Conservation (phyloP, 345 rosid species). For the Cardamine resedifolia region DNA sequence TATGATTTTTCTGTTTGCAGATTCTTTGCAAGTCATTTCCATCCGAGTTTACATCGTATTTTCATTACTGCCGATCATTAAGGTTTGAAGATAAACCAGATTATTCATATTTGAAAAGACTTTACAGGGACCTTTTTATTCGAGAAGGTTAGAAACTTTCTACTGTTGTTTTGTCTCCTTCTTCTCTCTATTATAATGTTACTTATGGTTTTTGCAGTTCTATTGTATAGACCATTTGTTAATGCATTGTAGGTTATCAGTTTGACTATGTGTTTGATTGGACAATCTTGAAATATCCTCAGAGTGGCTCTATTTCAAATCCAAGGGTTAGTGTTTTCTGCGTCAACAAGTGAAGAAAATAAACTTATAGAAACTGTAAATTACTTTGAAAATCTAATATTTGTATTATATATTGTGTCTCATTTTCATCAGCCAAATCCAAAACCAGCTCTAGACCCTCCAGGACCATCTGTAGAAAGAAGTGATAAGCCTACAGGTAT, state of each 20-base stretch:
- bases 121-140: conserved; percentile 86
- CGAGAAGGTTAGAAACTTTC: conserved; percentile 64
- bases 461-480: conserved; percentile 62
- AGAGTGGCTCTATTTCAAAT: conserved; percentile 73
- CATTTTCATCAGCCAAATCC: conserved; percentile 44
- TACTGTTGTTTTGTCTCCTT: not conserved
- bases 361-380: not conserved
- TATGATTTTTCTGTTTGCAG: conserved; percentile 40
- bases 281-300: conserved; percentile 89
- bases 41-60: conserved; percentile 87
- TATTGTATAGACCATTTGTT: not conserved
- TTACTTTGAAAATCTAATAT: conserved; percentile 4
- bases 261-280: conserved; percentile 95
- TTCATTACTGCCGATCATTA: conserved; percentile 93
- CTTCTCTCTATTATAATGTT: not conserved
- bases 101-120: conserved; percentile 88
- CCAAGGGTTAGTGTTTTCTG: conserved; percentile 51
- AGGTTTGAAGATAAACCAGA: conserved; percentile 98
- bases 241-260: conserved; percentile 69
- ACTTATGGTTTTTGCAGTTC: not conserved
- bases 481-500: conserved; percentile 77
- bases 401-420: not conserved
- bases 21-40: conserved; percentile 87
- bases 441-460: conserved; percentile 53
- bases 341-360: not conserved